Evolutionary conservation across 2,329 filamentous ascomycete species (phyloP).

Genomic region (Exophiala aquamarina): DNA sequence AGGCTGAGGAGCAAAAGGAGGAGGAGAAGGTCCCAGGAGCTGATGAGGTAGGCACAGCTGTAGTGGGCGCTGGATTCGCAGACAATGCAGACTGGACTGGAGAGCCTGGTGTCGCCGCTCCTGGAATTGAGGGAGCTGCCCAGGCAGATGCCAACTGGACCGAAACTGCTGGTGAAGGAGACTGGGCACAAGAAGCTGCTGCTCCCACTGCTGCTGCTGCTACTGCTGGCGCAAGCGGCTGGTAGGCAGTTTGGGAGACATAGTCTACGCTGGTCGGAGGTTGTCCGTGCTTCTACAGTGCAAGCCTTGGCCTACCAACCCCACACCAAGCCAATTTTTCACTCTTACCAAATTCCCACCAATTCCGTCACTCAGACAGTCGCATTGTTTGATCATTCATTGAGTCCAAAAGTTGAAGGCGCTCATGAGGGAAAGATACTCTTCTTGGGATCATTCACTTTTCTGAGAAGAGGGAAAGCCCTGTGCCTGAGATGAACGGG

Average conservation of each 20-base stretch:
- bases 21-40: conserved; percentile 81
- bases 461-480: conserved; percentile 81
- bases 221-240: conserved; percentile 34
- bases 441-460: conserved; percentile 48
- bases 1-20: conserved; percentile 97
- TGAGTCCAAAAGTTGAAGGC: conserved; percentile 51
- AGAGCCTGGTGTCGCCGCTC: conserved; percentile 60
- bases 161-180: conserved; percentile 46
- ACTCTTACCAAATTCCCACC: conserved; percentile 21
- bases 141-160: conserved; percentile 60
- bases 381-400: not conserved
- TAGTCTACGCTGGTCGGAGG: too few relatives aligned
- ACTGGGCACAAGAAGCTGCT: conserved; percentile 45
- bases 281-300: conserved; percentile 29
- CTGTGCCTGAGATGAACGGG: conserved; percentile 77
- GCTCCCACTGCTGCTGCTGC: conserved; percentile 34
- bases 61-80: conserved; percentile 75
- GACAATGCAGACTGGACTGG: conserved; percentile 84
- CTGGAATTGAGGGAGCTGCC: conserved; percentile 63
- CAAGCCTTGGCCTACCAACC: too few relatives aligned
- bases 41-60: conserved; percentile 78
- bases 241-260: conserved; percentile 29
- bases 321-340: conserved; percentile 35
- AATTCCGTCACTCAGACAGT: not conserved
- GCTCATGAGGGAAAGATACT: conserved; percentile 99